Conservation (phyloP, 768 basidiomycete genomes). For the Pleurotus giganteus region DNA sequence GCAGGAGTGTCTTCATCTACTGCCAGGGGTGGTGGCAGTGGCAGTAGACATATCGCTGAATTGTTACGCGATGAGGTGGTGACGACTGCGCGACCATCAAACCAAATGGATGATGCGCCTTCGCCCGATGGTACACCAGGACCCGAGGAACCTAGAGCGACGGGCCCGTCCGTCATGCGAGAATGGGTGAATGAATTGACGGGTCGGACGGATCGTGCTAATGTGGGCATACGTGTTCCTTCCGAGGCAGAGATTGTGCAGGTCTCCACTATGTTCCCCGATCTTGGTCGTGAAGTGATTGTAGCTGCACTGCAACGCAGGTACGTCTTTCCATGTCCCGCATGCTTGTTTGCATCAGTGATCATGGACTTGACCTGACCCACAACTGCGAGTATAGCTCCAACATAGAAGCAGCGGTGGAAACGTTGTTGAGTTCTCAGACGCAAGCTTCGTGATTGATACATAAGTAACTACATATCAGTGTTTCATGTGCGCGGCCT, state of each 20-base stretch:
- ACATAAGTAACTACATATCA: not conserved
- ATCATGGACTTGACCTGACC: constrained; percentile 11
- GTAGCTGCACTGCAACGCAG: constrained; percentile 80
- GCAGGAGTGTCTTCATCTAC: too few species aligned
- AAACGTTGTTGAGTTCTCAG: constrained; percentile 64
- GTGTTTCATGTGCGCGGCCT: not conserved
- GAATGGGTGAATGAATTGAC: constrained; percentile 83
- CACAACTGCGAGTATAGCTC: constrained; percentile 40
- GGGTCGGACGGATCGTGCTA: constrained; percentile 53
- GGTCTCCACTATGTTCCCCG: constrained; percentile 81
- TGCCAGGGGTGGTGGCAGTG: constrained; percentile 17
- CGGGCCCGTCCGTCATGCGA: constrained; percentile 55
- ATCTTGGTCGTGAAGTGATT: constrained; percentile 67
- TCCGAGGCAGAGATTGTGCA: constrained; percentile 75
- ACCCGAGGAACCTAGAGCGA: constrained; percentile 19
- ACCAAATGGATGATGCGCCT: constrained; percentile 18
- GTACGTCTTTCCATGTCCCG: too few species aligned
- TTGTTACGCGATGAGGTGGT: constrained; percentile 48
- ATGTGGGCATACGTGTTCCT: constrained; percentile 64
- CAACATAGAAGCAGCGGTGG: constrained; percentile 80
- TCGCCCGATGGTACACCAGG: constrained; percentile 19
- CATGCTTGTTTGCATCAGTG: constrained; percentile 8
- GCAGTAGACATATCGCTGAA: constrained; percentile 30
- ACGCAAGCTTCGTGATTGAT: constrained; percentile 18
- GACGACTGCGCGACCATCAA: constrained; percentile 52